Conservation (phyloP, 257 asterid genomes). For the Echium plantagineum region DNA sequence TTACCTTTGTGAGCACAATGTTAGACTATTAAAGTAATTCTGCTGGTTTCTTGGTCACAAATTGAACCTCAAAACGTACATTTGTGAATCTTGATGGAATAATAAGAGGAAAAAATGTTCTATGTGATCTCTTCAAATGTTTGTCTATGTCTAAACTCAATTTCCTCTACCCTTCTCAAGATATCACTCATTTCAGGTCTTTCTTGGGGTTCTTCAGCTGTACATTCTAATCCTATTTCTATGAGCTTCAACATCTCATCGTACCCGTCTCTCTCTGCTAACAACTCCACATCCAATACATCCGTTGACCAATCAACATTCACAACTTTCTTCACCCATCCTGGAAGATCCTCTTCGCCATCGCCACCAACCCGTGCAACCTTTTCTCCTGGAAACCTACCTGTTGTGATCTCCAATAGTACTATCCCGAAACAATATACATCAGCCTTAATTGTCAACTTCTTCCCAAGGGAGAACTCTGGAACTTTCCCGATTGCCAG, state of each 20-base stretch:
- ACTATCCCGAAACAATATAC: conserved; percentile 61
- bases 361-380: conserved; percentile 1
- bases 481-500: conserved; percentile 43
- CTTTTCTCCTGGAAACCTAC: conserved; percentile 23
- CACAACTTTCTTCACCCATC: conserved; percentile 49
- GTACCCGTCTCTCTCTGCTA: conserved; percentile 47
- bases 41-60: not conserved
- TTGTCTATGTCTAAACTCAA: conserved; percentile 9
- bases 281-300: conserved; percentile 46
- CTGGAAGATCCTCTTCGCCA: conserved; percentile 33
- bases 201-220: conserved; percentile 31
- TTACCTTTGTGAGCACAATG: too few species aligned
- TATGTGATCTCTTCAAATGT: not conserved
- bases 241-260: conserved; percentile 58
- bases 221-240: conserved; percentile 52
- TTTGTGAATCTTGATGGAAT: not conserved
- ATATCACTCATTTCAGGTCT: conserved; percentile 44
- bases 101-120: not conserved
- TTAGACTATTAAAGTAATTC: too few species aligned
- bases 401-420: conserved; percentile 51
- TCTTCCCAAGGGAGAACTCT: conserved; percentile 32
- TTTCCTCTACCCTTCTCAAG: conserved; percentile 25
- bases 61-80: not conserved
- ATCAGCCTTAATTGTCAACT: conserved; percentile 42
- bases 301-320: conserved; percentile 62